Evolutionary conservation across 2,329 filamentous ascomycete species (phyloP), one percentile per base, ranked within the genome.

Genomic region (Curvularia sp.): DNA sequence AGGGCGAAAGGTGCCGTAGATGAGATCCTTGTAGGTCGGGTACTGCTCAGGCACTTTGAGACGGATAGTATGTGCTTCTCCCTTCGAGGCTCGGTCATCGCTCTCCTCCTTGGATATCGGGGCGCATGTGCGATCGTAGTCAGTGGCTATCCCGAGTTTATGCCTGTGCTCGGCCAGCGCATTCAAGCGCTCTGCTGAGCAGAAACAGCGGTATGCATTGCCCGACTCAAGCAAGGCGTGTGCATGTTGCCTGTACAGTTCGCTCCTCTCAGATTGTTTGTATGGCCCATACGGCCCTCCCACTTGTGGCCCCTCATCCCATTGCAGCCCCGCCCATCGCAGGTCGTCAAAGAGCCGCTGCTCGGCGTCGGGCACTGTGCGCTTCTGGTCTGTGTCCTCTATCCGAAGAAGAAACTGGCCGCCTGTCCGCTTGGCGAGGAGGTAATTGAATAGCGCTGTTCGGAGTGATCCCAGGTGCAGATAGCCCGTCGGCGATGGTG

Each of bases 371-470:
- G 82, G 79, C 3, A 98, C 87, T 8, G 94, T 89, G 59, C 95
- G 87, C 80, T 89, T 92, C 83, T 92, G 91, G 78, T 98, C 95
- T 4, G 95, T 99, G 76, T 99, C 95, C 80, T 99, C 95, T 63
- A 99, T 88, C 9, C 95, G 87, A 49, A 99, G 80, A 10, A 99
- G 79, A 70, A 99, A 99, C 74, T 96, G 90, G 6, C 95, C 95
- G 4, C 90, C 89, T 0, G 95, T 97, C 2, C 89, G 87, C 70
- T 89, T 91, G 0, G 95, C 93, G n/a, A 96, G 83, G 4, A 99
- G 81, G 67, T 94, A 97, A 72, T 97, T 98, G 81, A 93, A 98
- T n/a, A 99, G 79, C 0, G 96, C 96, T 0, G 95, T 99, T 57
- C 95, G 85, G 34, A 99, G 78, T 0, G 93, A 97, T 3, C 95